phyloP scores from a whole-genome alignment of 345 rosid genomes.

The Gossypium mustelinum region DNA sequence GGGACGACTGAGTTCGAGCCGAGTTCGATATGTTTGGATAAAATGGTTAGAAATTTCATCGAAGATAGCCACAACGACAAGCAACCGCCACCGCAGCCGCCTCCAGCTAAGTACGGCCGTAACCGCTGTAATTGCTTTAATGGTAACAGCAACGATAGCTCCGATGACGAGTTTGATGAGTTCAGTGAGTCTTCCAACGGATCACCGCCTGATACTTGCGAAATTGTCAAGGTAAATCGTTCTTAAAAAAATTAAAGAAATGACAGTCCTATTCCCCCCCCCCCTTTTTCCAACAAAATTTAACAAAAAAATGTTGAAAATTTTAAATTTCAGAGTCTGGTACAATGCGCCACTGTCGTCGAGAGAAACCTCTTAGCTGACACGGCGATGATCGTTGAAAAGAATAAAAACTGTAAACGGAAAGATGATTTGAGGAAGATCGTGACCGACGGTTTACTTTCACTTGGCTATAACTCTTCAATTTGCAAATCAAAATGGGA shows the following conservation, averaged over 20 bases:
- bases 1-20: constrained; percentile 74
- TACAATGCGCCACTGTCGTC: constrained; percentile 56
- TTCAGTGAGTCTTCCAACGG: constrained; percentile 42
- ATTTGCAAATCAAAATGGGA: constrained; percentile 98
- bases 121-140: constrained; percentile 94
- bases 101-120: constrained; percentile 57
- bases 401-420: constrained; percentile 57
- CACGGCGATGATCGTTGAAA: constrained; percentile 72
- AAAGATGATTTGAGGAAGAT: constrained; percentile 72
- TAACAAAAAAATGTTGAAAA: not conserved
- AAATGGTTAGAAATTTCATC: constrained; percentile 87
- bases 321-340: constrained; percentile 48
- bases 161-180: constrained; percentile 75
- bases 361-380: constrained; percentile 85
- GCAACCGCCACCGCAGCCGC: constrained; percentile 64
- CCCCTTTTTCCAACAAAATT: not conserved
- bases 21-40: constrained; percentile 74
- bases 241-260: not conserved
- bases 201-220: constrained; percentile 39
- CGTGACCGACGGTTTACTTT: constrained; percentile 52
- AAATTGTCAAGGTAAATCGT: constrained; percentile 64
- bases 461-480: constrained; percentile 64
- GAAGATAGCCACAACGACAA: constrained; percentile 76
- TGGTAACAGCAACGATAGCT: constrained; percentile 68
- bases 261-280: not conserved